Base-by-base conservation (phyloP, 345 rosid genomes). In the Turnera subulata region DNA sequence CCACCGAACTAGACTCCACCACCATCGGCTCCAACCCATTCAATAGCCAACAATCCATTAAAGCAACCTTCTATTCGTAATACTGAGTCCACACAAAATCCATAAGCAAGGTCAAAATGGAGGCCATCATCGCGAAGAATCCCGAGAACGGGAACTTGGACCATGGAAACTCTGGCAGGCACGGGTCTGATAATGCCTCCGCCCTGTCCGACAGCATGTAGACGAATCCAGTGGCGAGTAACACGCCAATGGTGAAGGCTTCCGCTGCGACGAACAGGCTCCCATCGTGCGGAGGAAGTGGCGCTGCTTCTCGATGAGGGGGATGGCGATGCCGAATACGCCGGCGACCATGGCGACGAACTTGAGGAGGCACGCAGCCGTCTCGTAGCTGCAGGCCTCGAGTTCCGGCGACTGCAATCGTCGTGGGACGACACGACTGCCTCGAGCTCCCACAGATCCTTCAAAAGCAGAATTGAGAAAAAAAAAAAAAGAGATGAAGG, bases 211-310 rank as follows among this genome's bases (percentile, higher is more conserved):
- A 46, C n/a, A 92, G 71, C 96, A 89, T 92, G 66, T 92, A 96
- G 53, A 92, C 96, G 48, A 92, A 92, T 26, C 93, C 98, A 12
- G 98, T 92, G 4, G 98, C 96, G 8, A 92, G 84, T 52, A 92
- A 89, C 6, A 92, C 96, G 12, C 98, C 96, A 0, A 93, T 96
- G 0, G 95, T 95, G 25, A 92, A 92, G 6, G 95, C 93, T 76
- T 89, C 89, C 5, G 91, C 83, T 0, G 93, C 86, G 1, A 88
- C 81, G 56, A 92, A 83, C 21, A 89, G 81, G 46, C 83, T 78
- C 0, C 89, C 79, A 51, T 64, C 91, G 0, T 74, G 0, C 78
- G 82, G 38, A 92, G 80, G 59, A 80, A 80, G 33, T 76, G 83
- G 5, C 84, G 73, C 53, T 76, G 82, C 69, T 59, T 75, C n/a